Evolutionary conservation across 192 early-diverging fungal species (phyloP).

Genomic region (Coemansia guatemalensis): DNA sequence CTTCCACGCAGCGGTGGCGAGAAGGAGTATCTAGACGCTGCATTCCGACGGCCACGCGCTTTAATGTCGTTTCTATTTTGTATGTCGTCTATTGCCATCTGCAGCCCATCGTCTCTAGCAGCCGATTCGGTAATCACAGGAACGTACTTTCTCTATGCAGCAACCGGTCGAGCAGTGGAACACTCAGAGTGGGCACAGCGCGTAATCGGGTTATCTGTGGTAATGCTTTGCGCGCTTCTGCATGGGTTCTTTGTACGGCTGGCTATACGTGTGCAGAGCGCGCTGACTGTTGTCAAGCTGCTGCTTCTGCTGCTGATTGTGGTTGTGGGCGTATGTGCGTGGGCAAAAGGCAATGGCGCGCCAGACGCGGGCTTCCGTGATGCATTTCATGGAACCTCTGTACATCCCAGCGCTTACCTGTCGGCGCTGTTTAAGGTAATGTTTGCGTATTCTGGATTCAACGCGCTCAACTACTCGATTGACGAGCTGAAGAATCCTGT

Average conservation of each 20-base stretch:
- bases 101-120: slow-evolving; percentile 39
- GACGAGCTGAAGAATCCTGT: slow-evolving; percentile 60
- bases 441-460: slow-evolving; percentile 61
- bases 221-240: slow-evolving; percentile 23
- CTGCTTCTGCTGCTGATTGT: slow-evolving; percentile 49
- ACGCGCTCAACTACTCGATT: slow-evolving; percentile 59
- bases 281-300: slow-evolving; percentile 50
- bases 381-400: slow-evolving; percentile 25
- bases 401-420: slow-evolving; percentile 35
- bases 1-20: slow-evolving; percentile 61
- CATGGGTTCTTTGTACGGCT: slow-evolving; percentile 27
- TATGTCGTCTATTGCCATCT: slow-evolving; percentile 29
- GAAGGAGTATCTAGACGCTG: slow-evolving; percentile 59
- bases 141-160: slow-evolving; percentile 47
- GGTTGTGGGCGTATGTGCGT: slow-evolving; percentile 19
- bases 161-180: slow-evolving; percentile 11
- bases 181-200: slow-evolving; percentile 48
- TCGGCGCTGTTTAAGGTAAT: slow-evolving; percentile 55
- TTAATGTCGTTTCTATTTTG: slow-evolving; percentile 55
- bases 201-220: slow-evolving; percentile 30
- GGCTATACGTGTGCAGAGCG: slow-evolving; percentile 39
- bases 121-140: slow-evolving; percentile 50
- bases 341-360: not conserved
- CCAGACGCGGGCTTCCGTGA: slow-evolving; percentile 11
- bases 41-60: slow-evolving; percentile 54